phyloP scores from a whole-genome alignment of 257 asterid species.

The Solanum corneliomulleri region DNA sequence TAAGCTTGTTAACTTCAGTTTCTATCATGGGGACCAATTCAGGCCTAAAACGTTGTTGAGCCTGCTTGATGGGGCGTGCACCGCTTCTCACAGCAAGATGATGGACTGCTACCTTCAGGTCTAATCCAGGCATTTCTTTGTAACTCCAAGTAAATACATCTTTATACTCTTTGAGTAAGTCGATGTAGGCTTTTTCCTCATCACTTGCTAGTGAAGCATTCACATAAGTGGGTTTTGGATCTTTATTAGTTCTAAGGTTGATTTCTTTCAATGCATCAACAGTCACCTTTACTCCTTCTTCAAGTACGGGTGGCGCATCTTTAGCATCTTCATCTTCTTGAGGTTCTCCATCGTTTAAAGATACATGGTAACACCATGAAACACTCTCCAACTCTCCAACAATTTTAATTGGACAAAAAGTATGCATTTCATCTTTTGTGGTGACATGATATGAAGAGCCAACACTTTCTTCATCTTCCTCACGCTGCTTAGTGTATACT shows the following conservation, averaged over 20 bases:
- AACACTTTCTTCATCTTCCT: too few relatives aligned
- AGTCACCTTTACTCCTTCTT: not conserved
- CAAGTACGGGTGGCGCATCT: not conserved
- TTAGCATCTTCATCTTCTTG: too few relatives aligned
- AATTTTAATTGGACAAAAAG: too few relatives aligned
- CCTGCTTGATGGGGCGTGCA: not conserved
- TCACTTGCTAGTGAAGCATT: not conserved
- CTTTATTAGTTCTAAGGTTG: too few relatives aligned
- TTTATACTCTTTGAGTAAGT: not conserved
- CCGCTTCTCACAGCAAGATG: not conserved
- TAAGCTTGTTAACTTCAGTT: not conserved
- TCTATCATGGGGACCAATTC: not conserved
- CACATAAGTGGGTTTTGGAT: too few relatives aligned
- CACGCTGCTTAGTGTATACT: too few relatives aligned
- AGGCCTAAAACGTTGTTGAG: not conserved
- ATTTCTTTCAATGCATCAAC: not conserved
- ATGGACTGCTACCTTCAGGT: not conserved
- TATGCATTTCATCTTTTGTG: too few relatives aligned
- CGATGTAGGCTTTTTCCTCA: not conserved
- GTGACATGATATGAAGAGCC: too few relatives aligned
- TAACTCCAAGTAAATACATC: not conserved
- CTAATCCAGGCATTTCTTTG: not conserved
- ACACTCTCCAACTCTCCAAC: too few relatives aligned
- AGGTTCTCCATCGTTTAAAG: too few relatives aligned
- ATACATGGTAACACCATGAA: too few relatives aligned